phyloP scores from a whole-genome alignment of 306 rosid species.

The Rosa multiflora region DNA sequence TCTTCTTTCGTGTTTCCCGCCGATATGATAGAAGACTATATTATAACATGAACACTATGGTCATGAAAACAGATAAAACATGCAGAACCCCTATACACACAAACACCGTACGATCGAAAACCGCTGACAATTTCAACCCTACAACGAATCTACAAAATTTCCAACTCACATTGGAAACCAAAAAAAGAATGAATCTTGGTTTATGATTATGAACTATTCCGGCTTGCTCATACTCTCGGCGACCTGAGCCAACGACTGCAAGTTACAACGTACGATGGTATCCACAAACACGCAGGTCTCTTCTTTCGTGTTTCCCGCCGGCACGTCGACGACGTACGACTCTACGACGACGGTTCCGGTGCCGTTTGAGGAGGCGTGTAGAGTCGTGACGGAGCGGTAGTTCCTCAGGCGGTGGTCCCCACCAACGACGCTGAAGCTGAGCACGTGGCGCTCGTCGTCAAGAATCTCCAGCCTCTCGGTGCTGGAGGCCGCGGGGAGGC shows the following conservation, averaged over 20 bases:
- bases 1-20: conserved; percentile 80
- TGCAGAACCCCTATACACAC: background rate
- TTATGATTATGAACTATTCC: background rate
- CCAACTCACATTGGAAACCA: conserved; percentile 31
- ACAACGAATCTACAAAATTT: conserved; percentile 1
- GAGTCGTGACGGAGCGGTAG: conserved; percentile 82
- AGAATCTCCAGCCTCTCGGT: conserved; percentile 90
- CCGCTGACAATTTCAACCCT: background rate
- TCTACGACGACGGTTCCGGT: conserved; percentile 75
- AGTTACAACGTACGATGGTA: conserved; percentile 91
- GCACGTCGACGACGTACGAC: conserved; percentile 86
- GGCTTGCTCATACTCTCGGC: conserved; percentile 54
- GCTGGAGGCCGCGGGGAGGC: conserved; percentile 87
- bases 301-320: conserved; percentile 75
- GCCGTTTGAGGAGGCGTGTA: conserved; percentile 47
- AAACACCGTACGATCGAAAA: background rate
- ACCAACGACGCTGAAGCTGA: conserved; percentile 90
- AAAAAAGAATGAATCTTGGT: conserved; percentile 8
- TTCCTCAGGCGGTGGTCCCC: conserved; percentile 83
- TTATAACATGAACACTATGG: background rate
- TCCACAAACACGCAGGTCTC: conserved; percentile 90
- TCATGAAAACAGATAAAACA: background rate
- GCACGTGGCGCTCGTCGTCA: conserved; percentile 84
- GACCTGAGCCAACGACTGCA: conserved; percentile 81
- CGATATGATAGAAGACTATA: conserved; percentile 8